These are phyloP conservation scores for Acanthochlamys bracteata DNA, from an alignment of 106 monocot species.

Conservation along the genomic window DNA sequence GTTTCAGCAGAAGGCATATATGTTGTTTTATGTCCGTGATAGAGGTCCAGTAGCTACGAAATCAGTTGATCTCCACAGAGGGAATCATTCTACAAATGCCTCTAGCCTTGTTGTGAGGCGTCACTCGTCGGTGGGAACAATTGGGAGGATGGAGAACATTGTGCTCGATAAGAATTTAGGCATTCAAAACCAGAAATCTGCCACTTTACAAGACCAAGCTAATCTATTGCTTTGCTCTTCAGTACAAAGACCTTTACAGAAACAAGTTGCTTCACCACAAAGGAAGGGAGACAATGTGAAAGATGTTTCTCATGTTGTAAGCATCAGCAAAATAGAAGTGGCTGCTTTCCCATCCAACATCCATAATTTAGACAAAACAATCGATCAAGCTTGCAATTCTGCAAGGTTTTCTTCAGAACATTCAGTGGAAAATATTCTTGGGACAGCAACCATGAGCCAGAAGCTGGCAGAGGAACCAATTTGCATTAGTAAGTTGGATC, in stretches of 20 bases:
- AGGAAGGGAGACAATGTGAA: background rate
- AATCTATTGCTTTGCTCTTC: background rate
- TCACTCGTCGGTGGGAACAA: background rate
- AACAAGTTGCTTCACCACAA: conserved; percentile 2
- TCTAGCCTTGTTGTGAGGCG: conserved; percentile 17
- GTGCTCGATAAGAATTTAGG: conserved; percentile 10
- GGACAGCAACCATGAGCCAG: background rate
- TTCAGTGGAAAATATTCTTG: background rate
- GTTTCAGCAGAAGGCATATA: conserved; percentile 85
- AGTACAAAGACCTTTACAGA: background rate
- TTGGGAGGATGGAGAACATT: conserved; percentile 9
- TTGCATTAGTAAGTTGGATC: conserved; percentile 5
- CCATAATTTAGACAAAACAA: conserved; percentile 6
- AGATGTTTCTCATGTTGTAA: conserved; percentile 10
- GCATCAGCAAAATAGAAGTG: conserved; percentile 8
- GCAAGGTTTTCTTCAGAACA: conserved; percentile 5
- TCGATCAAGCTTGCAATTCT: conserved; percentile 4
- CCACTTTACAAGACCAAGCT: background rate
- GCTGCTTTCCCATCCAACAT: conserved; percentile 1
- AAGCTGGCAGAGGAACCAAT: background rate
- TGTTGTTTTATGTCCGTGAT: conserved; percentile 94
- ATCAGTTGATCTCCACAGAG: conserved; percentile 23
- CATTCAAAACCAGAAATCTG: conserved; percentile 4
- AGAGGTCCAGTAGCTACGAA: conserved; percentile 33
- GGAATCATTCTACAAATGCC: conserved; percentile 22